Evolutionary conservation across 176 grass and related monocot species (phyloP).

Genomic region (Bromus sterilis): DNA sequence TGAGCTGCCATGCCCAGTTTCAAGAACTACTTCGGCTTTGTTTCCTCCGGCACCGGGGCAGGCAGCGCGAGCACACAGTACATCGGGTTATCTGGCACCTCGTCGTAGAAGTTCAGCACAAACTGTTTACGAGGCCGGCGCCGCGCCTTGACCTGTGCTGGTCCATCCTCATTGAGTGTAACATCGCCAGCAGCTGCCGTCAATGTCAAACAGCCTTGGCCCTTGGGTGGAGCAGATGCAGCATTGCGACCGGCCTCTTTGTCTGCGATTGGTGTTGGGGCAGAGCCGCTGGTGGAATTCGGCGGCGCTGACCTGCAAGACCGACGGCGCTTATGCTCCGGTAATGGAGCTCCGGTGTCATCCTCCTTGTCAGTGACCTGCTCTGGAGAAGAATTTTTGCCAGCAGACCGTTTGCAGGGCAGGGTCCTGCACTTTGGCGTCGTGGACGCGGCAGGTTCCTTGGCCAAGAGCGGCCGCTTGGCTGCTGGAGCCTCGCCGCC

Average conservation of each 20-base stretch:
- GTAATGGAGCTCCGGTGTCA: not conserved
- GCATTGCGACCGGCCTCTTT: not conserved
- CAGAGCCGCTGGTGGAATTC: not conserved
- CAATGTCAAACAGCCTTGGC: not conserved
- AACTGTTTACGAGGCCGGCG: not conserved
- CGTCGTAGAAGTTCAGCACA: not conserved
- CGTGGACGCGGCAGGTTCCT: not conserved
- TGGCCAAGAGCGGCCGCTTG: not conserved
- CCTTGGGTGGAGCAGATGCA: not conserved
- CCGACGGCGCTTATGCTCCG: not conserved
- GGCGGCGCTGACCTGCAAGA: not conserved
- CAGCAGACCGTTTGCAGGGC: not conserved
- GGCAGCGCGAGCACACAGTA: constrained; percentile 3
- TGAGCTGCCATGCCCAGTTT: not conserved
- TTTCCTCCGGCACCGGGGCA: not conserved
- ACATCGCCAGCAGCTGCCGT: not conserved
- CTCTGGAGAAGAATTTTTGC: not conserved
- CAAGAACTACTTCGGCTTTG: not conserved
- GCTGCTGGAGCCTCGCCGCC: not conserved
- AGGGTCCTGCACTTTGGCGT: not conserved
- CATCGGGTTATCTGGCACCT: not conserved
- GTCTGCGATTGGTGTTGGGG: not conserved
- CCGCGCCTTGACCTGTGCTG: not conserved
- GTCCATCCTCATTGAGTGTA: not conserved
- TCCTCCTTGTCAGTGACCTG: not conserved